phyloP scores from a whole-genome alignment of 2,329 filamentous ascomycete genomes.

The Hypoxylon sp. region DNA sequence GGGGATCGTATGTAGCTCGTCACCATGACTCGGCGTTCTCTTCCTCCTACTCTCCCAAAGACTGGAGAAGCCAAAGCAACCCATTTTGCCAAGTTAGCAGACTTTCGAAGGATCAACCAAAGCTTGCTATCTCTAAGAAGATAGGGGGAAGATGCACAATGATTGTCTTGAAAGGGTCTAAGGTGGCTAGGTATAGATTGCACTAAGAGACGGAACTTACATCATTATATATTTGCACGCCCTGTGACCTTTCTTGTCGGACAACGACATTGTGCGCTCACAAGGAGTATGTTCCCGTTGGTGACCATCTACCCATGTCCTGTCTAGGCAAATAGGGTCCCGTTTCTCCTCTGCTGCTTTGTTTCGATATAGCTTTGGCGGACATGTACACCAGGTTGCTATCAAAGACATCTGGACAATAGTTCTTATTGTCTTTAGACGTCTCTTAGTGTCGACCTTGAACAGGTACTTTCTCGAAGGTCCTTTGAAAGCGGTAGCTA shows the following conservation, averaged over 20 bases:
- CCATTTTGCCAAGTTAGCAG: background rate
- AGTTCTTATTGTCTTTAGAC: constrained; percentile 7
- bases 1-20: background rate
- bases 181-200: background rate
- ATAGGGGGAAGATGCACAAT: background rate
- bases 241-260: background rate
- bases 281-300: background rate
- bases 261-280: constrained; percentile 22
- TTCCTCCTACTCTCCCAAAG: background rate
- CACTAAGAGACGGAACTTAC: background rate
- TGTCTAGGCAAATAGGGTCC: background rate
- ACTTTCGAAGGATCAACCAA: background rate
- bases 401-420: constrained; percentile 27
- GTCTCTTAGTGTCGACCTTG: background rate
- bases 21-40: background rate
- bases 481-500: background rate
- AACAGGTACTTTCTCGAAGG: constrained; percentile 27
- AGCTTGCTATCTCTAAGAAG: constrained; percentile 11
- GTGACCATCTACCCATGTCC: background rate
- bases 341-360: constrained; percentile 10
- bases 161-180: background rate
- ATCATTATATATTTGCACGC: background rate
- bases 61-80: constrained; percentile 2
- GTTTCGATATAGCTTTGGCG: constrained; percentile 2
- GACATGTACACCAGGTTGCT: background rate